Evolutionary conservation across 805 yeast species (phyloP), one percentile per base, ranked within the genome.

Genomic region (Spathaspora gorwiae): DNA sequence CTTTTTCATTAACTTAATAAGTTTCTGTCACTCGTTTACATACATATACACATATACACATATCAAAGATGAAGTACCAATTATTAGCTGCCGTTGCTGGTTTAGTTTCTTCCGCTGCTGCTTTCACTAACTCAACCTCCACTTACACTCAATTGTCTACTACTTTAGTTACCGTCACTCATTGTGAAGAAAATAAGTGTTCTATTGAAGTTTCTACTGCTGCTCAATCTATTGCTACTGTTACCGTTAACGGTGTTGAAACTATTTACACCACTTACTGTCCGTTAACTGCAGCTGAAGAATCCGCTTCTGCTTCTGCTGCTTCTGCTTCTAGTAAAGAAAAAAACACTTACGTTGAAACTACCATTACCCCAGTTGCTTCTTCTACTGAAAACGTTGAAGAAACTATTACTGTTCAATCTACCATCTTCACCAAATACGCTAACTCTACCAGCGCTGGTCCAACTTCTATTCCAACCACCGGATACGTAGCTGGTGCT

Each of bases 321-420:
- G 49, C 54, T 34, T 45, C 53, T 30, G 54, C 53, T 26, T 43
- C 58, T 29, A 51, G 47, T 13, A 36, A 48, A 33, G 50, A 51
- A 33, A 31, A 52, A 32, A 54, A 47, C 14, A 40, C 53, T 34
- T 73, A 70, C 57, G 77, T 74, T 43, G 80, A 77, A 52, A 64
- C 68, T 54, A 75, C 80, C 48, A 60, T 70, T 47, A 77, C 81
- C 39, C 81, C 81, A 54, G 64, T 72, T 44, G 72, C 65, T 40
- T 68, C 76, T 46, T 63, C 60, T n/a, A 70, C 80, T 33, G 68
- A 72, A 44, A 73, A 67, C 55, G 74, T 72, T 47, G 72, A 75
- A 50, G 71, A 76, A 45, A 73, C 76, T 43, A 52, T 53, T 30
- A 56, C 60, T 50, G 49, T 50, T 19, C 75, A 69, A 58, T 57